These are phyloP conservation scores for Tolypocladium ophioglossoides DNA, from an alignment of 2,329 filamentous ascomycete genomes.

Conservation along the genomic window DNA sequence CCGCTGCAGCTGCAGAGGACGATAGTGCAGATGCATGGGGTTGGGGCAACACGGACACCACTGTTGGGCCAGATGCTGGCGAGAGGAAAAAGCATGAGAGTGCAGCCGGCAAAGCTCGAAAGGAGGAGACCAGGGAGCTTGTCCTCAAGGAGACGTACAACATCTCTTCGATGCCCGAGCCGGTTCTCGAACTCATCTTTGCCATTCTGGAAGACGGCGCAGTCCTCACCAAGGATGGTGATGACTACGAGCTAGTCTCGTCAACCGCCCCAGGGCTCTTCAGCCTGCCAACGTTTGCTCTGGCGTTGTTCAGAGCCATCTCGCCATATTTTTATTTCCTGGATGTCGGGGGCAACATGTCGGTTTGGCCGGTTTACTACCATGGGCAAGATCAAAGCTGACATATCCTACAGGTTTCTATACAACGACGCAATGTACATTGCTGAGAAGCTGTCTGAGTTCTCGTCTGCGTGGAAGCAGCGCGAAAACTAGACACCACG, in stretches of 20 bases:
- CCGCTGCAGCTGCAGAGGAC: constrained; percentile 24
- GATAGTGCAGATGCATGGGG: constrained; percentile 65
- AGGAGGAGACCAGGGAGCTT: constrained; percentile 47
- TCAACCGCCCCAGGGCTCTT: constrained; percentile 61
- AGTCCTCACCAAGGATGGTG: constrained; percentile 43
- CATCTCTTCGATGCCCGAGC: constrained; percentile 77
- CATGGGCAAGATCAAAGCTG: background rate
- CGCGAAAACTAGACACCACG: constrained; percentile 39
- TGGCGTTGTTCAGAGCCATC: constrained; percentile 72
- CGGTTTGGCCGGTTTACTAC: constrained; percentile 13
- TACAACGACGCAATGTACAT: constrained; percentile 60
- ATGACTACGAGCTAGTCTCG: constrained; percentile 46
- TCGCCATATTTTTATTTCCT: constrained; percentile 63
- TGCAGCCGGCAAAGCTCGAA: constrained; percentile 9
- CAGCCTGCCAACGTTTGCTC: constrained; percentile 56
- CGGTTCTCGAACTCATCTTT: constrained; percentile 58
- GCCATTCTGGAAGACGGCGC: constrained; percentile 50
- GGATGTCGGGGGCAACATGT: constrained; percentile 54
- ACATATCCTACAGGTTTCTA: constrained; percentile 37
- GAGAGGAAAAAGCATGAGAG: constrained; percentile 6
- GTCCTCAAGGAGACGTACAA: constrained; percentile 78
- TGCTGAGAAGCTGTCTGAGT: constrained; percentile 42
- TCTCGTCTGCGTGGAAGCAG: constrained; percentile 39
- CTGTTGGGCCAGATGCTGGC: constrained; percentile 12
- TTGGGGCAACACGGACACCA: constrained; percentile 62